Evolutionary conservation across 148 eudicot genomes (phyloP).

Genomic region (Fagopyrum homotropicum): DNA sequence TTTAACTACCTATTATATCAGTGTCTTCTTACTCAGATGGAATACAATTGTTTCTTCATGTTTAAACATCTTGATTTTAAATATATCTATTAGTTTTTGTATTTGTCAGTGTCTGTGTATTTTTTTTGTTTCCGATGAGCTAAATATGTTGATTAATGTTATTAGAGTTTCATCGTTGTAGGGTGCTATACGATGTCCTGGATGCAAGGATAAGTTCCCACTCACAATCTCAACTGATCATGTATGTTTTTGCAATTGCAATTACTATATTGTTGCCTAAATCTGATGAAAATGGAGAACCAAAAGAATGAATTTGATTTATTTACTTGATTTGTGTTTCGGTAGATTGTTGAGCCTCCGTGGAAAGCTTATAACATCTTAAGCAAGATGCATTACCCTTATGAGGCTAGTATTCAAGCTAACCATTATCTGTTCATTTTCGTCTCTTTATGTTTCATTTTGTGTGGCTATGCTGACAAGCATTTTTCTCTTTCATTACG

Average conservation of each 20-base stretch:
- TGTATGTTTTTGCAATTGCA: constrained; percentile 33
- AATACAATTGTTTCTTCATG: not conserved
- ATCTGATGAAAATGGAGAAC: not conserved
- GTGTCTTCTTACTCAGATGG: not conserved
- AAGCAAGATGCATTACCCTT: constrained; percentile 85
- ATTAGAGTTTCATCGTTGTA: constrained; percentile 28
- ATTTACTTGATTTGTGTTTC: constrained; percentile 8
- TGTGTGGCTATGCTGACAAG: not conserved
- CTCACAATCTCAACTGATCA: constrained; percentile 85
- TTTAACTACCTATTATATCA: not conserved
- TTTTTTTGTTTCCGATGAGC: not conserved
- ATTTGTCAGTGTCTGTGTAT: not conserved
- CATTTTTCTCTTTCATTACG: not conserved
- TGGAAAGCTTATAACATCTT: constrained; percentile 75
- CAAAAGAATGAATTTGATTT: not conserved
- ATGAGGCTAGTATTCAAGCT: constrained; percentile 44
- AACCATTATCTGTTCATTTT: not conserved
- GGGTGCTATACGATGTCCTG: constrained; percentile 90
- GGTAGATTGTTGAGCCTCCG: constrained; percentile 91
- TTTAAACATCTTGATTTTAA: not conserved
- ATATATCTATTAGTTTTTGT: not conserved
- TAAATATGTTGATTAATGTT: not conserved
- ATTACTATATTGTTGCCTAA: not conserved
- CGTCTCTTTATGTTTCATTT: constrained; percentile 5
- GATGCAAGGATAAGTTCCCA: constrained; percentile 68